Conservation (phyloP, 2,329 filamentous ascomycete species). For the Arthrobotrys conoides region DNA sequence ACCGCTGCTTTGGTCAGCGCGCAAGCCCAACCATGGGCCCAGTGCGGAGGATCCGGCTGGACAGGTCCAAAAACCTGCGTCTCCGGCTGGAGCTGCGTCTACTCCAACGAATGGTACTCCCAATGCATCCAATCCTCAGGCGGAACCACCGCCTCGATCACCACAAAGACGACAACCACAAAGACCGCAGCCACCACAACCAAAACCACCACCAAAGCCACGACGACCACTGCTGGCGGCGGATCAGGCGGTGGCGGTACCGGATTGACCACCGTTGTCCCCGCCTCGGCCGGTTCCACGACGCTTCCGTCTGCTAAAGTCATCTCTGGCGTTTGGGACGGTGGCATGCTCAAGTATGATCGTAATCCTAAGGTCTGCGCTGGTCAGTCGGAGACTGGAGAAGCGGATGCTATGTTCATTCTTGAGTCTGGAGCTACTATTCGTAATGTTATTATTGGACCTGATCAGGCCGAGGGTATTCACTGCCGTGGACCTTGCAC, state of each 20-base stretch:
- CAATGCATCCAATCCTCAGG: constrained; percentile 61
- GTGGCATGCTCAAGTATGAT: constrained; percentile 70
- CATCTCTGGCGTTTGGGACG: constrained; percentile 67
- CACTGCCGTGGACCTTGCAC: constrained; percentile 66
- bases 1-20: constrained; percentile 55
- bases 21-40: constrained; percentile 56
- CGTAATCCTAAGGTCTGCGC: constrained; percentile 68
- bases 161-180: constrained; percentile 29
- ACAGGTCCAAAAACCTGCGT: constrained; percentile 62
- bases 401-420: constrained; percentile 67
- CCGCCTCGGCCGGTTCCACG: constrained; percentile 65
- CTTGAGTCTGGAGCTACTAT: constrained; percentile 54
- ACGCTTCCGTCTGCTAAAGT: constrained; percentile 67
- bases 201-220: constrained; percentile 56
- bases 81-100: constrained; percentile 55
- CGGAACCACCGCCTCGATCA: constrained; percentile 38
- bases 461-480: constrained; percentile 67
- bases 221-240: constrained; percentile 18
- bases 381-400: constrained; percentile 69
- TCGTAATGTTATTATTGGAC: constrained; percentile 67
- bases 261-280: constrained; percentile 58
- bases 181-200: constrained; percentile 60
- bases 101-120: constrained; percentile 61
- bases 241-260: constrained; percentile 37
- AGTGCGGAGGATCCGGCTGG: constrained; percentile 65